Conservation (phyloP, 140 eudicot genomes). For the Anethum foeniculum region DNA sequence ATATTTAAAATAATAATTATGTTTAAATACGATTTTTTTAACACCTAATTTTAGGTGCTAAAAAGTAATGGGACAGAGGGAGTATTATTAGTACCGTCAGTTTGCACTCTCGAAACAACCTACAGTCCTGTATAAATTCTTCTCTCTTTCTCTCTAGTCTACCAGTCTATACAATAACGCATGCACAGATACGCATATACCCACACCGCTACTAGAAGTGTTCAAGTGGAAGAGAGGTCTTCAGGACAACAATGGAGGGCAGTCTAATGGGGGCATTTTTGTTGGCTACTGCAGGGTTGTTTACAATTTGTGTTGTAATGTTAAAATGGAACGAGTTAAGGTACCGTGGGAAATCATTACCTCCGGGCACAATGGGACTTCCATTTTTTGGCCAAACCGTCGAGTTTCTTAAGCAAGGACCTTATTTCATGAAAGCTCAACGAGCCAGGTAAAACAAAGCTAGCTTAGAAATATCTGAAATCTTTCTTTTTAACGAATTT, state of each 20-base stretch:
- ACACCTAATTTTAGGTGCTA: no score
- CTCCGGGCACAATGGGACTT: slow-evolving; percentile 7
- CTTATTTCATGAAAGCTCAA: slow-evolving; percentile 9
- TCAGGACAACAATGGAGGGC: background rate
- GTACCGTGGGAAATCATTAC: slow-evolving; percentile 1
- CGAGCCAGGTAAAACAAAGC: background rate
- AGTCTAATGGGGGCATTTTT: background rate
- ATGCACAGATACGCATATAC: background rate
- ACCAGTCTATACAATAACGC: background rate
- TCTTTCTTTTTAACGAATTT: no score
- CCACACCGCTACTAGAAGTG: background rate
- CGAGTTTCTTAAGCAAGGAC: slow-evolving; percentile 8
- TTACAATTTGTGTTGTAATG: background rate
- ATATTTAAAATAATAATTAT: no score
- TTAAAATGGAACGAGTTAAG: slow-evolving; percentile 1
- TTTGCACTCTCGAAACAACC: no score
- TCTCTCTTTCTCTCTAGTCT: no score
- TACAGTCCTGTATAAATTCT: no score
- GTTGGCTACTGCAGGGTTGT: background rate
- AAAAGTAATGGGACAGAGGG: no score
- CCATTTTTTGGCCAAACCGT: slow-evolving; percentile 11
- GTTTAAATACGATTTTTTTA: no score
- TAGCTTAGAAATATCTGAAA: no score
- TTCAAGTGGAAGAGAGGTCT: background rate
- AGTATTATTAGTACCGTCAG: no score